Percentiles rank a stretch among this genome's conserved stretches.
Evolutionary conservation across 2,329 filamentous ascomycete genomes (phyloP).

Genomic region (Ceratocystis papillata): DNA sequence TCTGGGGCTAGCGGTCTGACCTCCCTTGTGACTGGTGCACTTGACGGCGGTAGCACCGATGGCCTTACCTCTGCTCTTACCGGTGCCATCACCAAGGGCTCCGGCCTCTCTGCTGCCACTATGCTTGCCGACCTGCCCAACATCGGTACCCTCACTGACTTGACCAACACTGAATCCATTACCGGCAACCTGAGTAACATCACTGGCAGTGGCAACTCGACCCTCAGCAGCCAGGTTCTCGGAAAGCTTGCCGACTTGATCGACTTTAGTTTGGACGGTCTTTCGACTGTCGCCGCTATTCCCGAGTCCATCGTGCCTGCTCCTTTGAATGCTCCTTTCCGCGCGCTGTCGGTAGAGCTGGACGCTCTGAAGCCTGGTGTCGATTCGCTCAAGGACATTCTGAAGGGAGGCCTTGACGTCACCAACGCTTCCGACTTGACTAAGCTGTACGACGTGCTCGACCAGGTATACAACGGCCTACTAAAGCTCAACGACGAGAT

Average conservation of each 20-base stretch:
- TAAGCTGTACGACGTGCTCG: slow-evolving; percentile 16
- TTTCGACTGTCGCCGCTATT: slow-evolving; percentile 11
- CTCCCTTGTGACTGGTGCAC: not conserved
- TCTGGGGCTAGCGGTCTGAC: not conserved
- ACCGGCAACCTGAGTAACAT: not conserved
- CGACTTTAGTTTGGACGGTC: slow-evolving; percentile 9
- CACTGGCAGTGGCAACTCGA: not conserved
- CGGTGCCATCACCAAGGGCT: not conserved
- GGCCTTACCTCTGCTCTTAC: not conserved
- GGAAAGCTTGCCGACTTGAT: slow-evolving; percentile 3
- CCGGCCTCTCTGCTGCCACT: not conserved
- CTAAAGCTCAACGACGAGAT: not conserved
- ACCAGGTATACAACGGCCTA: slow-evolving; percentile 5
- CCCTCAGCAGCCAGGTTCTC: slow-evolving; percentile 4
- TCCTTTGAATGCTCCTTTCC: slow-evolving; percentile 14
- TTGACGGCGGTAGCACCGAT: not conserved
- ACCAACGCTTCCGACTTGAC: not conserved
- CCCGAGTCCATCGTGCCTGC: slow-evolving; percentile 13
- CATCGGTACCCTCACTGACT: slow-evolving; percentile 6
- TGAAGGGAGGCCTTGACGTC: not conserved
- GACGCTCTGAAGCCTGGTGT: slow-evolving; percentile 15
- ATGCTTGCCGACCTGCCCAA: slow-evolving; percentile 6
- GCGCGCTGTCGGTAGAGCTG: not conserved
- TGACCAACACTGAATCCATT: slow-evolving; percentile 1
- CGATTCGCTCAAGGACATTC: not conserved